Evolutionary conservation across 2,329 filamentous ascomycete genomes (phyloP), one percentile per base, ranked within the genome.

Genomic region (Alternaria panax): DNA sequence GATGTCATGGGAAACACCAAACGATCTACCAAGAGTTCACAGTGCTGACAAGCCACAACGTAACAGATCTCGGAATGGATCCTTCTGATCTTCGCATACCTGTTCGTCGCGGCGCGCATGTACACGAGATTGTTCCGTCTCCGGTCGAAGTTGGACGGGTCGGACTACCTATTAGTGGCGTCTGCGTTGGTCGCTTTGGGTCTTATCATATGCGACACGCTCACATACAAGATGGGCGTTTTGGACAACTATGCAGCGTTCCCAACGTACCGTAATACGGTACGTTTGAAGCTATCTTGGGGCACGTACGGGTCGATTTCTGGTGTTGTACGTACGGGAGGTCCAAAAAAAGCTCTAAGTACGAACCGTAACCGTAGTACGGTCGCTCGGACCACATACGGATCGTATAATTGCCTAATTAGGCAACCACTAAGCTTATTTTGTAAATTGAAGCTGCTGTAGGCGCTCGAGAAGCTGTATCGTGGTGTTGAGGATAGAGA

Each of bases 61-160:
- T 48, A 5, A 52, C 32, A 67, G 65, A 65, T 69, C 48, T 65
- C 62, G 30, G 67, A 69, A 61, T 68, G 64, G 64, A 65, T 68
- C 32, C 59, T 69, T 11, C 52, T 68, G 1, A 48, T 53, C 20
- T 25, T 69, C 11, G 65, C 67, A 7, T 68, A 68, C 51, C 11
- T 56, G 1, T 69, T 69, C 32, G 67, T 69, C 7, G 64, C 60
- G 7, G 60, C 60, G 24, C 67, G 67, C 42, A 56, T 63, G 54
- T 63, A 66, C 34, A 52, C 58, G 48, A 59, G 65, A 24, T 18
- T 66, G 5, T 60, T 66, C n/a, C 61, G 61, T 20, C 58, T 66
- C 11, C 65, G 53, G 24, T 51, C 63, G 51, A 66, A 51, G 48
- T 32, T 69, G 34, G 59, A 63, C 47, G 64, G 56, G 61, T 64